Conservation (phyloP, 2,329 filamentous ascomycete genomes). For the Cladosporium austrohemisphaericum region DNA sequence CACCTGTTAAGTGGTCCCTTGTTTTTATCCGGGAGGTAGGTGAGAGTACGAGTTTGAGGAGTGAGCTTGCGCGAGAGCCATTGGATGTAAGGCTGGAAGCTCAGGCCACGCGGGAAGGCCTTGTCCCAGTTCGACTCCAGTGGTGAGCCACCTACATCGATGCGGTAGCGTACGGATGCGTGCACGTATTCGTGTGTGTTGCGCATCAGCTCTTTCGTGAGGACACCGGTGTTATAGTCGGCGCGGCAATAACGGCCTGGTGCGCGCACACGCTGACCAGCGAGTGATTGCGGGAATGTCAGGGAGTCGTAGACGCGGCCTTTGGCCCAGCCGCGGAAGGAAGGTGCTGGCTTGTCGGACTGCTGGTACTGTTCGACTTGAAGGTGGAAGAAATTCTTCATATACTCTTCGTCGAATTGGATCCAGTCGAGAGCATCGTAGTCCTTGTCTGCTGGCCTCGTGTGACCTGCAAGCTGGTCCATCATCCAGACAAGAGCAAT, state of each 20-base stretch:
- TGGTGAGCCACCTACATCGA: constrained; percentile 30
- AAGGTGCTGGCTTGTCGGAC: constrained; percentile 13
- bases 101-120: constrained; percentile 20
- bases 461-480: constrained; percentile 34
- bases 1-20: constrained; percentile 31
- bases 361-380: constrained; percentile 24
- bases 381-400: constrained; percentile 28
- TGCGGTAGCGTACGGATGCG: constrained; percentile 33
- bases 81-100: constrained; percentile 22
- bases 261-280: constrained; percentile 26
- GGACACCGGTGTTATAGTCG: constrained; percentile 27
- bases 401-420: constrained; percentile 33
- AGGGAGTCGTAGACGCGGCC: constrained; percentile 34
- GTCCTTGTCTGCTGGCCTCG: constrained; percentile 20
- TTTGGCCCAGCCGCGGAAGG: constrained; percentile 30
- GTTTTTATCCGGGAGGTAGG: constrained; percentile 17
- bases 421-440: constrained; percentile 33
- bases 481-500: constrained; percentile 44
- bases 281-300: constrained; percentile 32
- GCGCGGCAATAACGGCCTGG: constrained; percentile 32
- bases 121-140: constrained; percentile 26
- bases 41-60: constrained; percentile 24
- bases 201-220: constrained; percentile 21
- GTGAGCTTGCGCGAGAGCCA: constrained; percentile 15
- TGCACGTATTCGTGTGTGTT: constrained; percentile 36